Conservation (phyloP, 2,329 filamentous ascomycete species). For the Talaromyces sp. region DNA sequence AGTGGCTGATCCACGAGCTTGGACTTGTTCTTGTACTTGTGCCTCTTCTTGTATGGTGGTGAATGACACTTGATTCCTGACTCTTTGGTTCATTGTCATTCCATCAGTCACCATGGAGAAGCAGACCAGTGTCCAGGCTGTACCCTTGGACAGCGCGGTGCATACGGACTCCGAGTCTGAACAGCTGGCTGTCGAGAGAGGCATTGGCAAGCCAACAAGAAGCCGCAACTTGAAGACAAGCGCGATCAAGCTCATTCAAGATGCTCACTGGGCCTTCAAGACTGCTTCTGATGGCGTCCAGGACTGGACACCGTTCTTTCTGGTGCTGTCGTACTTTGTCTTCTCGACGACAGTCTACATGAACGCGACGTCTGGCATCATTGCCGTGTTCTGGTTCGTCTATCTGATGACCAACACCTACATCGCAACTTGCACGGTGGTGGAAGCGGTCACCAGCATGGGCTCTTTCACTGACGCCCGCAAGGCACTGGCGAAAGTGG, state of each 20-base stretch:
- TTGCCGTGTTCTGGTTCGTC: constrained; percentile 41
- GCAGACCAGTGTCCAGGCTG: constrained; percentile 1
- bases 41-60: background rate
- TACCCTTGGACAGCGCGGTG: background rate
- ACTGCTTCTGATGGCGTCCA: constrained; percentile 12
- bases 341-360: constrained; percentile 40
- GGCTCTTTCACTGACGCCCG: constrained; percentile 31
- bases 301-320: constrained; percentile 39
- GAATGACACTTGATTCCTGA: background rate
- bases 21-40: background rate
- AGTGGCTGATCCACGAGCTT: background rate
- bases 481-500: constrained; percentile 31
- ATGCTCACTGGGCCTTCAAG: constrained; percentile 8
- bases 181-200: background rate
- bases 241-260: constrained; percentile 6
- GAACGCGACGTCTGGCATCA: constrained; percentile 30
- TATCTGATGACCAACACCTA: constrained; percentile 42
- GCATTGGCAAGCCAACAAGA: background rate
- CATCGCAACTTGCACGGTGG: constrained; percentile 38
- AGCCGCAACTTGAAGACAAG: constrained; percentile 5
- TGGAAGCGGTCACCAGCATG: constrained; percentile 39
- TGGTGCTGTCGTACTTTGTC: constrained; percentile 38
- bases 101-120: constrained; percentile 7
- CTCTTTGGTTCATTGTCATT: background rate
- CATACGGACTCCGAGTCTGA: background rate